These are phyloP conservation scores for Pterocarpus santalinus DNA, from an alignment of 306 rosid genomes.

Conservation along the genomic window DNA sequence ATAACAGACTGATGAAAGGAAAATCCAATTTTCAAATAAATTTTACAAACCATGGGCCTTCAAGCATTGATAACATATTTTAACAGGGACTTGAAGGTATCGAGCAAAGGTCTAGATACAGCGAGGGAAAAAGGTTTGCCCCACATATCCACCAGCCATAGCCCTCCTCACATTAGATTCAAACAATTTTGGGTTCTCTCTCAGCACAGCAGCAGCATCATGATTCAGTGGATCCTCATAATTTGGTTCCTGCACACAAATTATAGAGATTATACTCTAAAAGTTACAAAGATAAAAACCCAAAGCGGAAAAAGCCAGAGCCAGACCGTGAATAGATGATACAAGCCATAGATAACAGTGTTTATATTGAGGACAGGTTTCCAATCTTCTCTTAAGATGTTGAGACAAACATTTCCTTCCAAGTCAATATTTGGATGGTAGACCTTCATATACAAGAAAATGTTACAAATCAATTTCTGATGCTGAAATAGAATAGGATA, in stretches of 20 bases:
- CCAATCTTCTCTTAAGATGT: slow-evolving; percentile 97
- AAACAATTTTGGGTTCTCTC: slow-evolving; percentile 80
- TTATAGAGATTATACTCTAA: slow-evolving; percentile 7
- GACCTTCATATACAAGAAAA: slow-evolving; percentile 57
- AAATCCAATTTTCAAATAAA: slow-evolving; percentile 46
- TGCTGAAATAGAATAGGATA: background rate
- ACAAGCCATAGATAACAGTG: slow-evolving; percentile 85
- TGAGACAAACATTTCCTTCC: slow-evolving; percentile 97
- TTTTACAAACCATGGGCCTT: slow-evolving; percentile 62
- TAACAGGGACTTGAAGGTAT: slow-evolving; percentile 30
- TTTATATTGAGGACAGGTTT: slow-evolving; percentile 94
- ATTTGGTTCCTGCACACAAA: slow-evolving; percentile 79
- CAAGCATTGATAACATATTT: slow-evolving; percentile 48
- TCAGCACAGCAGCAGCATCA: slow-evolving; percentile 89
- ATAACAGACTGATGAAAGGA: slow-evolving; percentile 46
- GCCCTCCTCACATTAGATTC: slow-evolving; percentile 92
- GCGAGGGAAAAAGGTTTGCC: slow-evolving; percentile 79
- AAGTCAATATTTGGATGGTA: slow-evolving; percentile 97
- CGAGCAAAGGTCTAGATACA: slow-evolving; percentile 63
- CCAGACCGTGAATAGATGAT: slow-evolving; percentile 87
- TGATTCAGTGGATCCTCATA: slow-evolving; percentile 95
- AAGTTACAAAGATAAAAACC: slow-evolving; percentile 2
- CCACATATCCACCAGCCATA: slow-evolving; percentile 95
- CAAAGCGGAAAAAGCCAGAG: background rate
- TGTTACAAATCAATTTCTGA: slow-evolving; percentile 23